phyloP scores from a whole-genome alignment of 2,329 filamentous ascomycete genomes.

The Trichoderma polysporum region DNA sequence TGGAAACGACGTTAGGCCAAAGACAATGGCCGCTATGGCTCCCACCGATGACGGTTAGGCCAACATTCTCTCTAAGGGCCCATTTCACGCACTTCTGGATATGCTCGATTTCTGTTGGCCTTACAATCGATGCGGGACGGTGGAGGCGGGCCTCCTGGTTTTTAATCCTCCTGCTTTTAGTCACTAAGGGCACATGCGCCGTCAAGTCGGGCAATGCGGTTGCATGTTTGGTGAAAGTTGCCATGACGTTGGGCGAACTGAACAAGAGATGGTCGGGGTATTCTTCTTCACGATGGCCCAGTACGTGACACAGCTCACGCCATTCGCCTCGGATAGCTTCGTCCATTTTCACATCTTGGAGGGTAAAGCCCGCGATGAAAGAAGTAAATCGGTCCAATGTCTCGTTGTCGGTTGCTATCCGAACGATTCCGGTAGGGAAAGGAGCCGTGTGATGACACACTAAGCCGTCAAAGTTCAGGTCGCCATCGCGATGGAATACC shows the following conservation, averaged over 20 bases:
- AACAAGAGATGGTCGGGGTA: conserved; percentile 46
- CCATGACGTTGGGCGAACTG: conserved; percentile 50
- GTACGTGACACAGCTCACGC: conserved; percentile 51
- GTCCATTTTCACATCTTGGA: conserved; percentile 34
- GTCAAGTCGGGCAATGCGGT: conserved; percentile 44
- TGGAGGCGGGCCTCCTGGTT: conserved; percentile 50
- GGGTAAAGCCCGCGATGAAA: conserved; percentile 50
- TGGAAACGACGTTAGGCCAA: conserved; percentile 49
- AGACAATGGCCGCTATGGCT: conserved; percentile 61
- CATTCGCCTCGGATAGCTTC: conserved; percentile 40
- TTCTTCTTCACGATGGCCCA: conserved; percentile 42
- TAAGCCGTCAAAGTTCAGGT: conserved; percentile 47
- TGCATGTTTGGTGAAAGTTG: conserved; percentile 48
- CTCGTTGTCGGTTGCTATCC: conserved; percentile 46
- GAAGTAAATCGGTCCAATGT: conserved; percentile 49
- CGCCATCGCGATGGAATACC: conserved; percentile 54
- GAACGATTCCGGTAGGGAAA: conserved; percentile 46
- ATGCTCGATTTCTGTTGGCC: conserved; percentile 48
- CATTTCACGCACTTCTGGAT: conserved; percentile 57
- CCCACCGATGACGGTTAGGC: conserved; percentile 56
- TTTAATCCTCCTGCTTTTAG: conserved; percentile 42
- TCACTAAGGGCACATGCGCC: conserved; percentile 39
- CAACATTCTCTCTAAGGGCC: conserved; percentile 47
- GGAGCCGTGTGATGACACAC: conserved; percentile 47
- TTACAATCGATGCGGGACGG: conserved; percentile 44